phyloP scores from a whole-genome alignment of 2,329 filamentous ascomycete species.

The Aspergillus sp. region DNA sequence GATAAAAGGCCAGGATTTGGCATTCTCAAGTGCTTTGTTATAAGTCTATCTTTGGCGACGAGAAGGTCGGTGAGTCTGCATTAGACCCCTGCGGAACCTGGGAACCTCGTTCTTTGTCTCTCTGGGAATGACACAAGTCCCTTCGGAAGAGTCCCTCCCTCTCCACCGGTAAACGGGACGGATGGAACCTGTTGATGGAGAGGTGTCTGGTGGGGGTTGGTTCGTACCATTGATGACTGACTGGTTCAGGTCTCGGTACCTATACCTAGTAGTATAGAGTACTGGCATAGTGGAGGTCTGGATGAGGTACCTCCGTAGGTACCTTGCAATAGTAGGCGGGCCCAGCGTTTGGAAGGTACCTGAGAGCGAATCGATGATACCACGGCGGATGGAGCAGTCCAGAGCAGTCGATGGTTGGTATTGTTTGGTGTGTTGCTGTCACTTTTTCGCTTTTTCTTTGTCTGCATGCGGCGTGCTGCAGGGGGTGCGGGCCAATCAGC shows the following conservation, averaged over 20 bases:
- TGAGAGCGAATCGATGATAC: no score
- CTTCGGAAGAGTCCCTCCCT: background rate
- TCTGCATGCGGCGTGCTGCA: slow-evolving; percentile 30
- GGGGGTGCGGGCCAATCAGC: background rate
- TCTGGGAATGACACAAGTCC: background rate
- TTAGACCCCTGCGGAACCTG: background rate
- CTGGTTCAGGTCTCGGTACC: background rate
- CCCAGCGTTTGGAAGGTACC: background rate
- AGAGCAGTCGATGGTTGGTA: slow-evolving; percentile 9
- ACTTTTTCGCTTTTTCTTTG: slow-evolving; percentile 29
- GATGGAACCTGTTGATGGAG: background rate
- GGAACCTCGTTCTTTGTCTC: background rate
- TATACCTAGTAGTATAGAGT: no score
- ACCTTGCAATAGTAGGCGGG: background rate
- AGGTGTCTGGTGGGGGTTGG: background rate
- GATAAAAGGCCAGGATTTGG: slow-evolving; percentile 17
- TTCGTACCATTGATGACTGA: background rate
- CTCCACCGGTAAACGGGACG: background rate
- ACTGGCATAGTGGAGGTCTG: background rate
- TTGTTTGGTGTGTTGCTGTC: slow-evolving; percentile 17
- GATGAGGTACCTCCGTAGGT: background rate
- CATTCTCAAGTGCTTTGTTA: slow-evolving; percentile 20
- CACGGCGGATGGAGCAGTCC: slow-evolving; percentile 6
- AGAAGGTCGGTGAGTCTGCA: background rate
- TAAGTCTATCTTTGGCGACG: slow-evolving; percentile 14